Conservation (phyloP, 176 grass and related monocot species). For the Eleusine coracana region DNA sequence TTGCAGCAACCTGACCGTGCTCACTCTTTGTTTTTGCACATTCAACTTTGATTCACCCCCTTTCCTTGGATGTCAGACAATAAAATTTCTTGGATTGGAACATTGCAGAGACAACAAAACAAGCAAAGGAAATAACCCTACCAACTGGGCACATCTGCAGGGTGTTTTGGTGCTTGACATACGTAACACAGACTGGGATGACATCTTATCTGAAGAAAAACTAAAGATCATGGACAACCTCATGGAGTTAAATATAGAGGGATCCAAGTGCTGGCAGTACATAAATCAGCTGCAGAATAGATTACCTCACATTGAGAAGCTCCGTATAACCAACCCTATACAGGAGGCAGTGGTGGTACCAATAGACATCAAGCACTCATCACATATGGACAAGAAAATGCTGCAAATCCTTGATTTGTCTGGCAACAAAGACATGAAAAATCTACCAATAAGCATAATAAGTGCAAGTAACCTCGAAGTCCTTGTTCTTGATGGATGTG, state of each 20-base stretch:
- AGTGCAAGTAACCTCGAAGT: not conserved
- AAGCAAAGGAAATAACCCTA: not conserved
- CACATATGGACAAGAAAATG: not conserved
- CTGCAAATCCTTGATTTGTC: not conserved
- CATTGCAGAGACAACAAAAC: not conserved
- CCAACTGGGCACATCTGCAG: not conserved
- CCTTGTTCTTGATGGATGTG: slow-evolving; percentile 25
- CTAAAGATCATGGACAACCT: not conserved
- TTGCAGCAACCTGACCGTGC: not conserved
- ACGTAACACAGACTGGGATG: not conserved
- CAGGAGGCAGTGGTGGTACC: not conserved
- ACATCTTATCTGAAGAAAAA: not conserved
- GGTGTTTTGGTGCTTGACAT: not conserved
- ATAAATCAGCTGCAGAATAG: not conserved
- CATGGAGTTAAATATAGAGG: not conserved
- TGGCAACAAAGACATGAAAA: not conserved
- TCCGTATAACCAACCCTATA: not conserved
- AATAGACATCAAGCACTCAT: not conserved
- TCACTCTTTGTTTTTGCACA: not conserved
- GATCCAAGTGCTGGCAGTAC: not conserved
- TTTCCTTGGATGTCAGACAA: not conserved
- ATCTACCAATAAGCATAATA: not conserved
- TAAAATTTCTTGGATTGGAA: not conserved
- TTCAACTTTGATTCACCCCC: not conserved
- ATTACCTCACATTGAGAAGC: not conserved